Base-by-base conservation (phyloP, 2,329 filamentous ascomycete genomes). In the Sodiomyces alkalinus region DNA sequence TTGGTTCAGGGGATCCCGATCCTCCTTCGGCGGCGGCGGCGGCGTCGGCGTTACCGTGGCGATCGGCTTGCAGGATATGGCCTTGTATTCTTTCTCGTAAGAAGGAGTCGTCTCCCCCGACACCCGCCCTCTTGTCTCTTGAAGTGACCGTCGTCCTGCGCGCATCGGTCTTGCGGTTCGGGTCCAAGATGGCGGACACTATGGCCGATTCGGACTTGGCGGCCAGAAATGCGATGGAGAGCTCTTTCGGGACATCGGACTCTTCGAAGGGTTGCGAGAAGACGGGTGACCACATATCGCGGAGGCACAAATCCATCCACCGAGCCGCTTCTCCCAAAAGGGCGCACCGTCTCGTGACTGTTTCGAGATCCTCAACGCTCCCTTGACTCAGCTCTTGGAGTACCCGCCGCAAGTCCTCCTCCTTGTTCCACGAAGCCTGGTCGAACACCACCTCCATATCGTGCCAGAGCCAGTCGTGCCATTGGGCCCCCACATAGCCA, bases 401-500 rank as follows among this genome's bases (percentile, higher is more conserved):
- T 17, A 30, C 34, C 26, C 25, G 15, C 17, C 30, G 27, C 22
- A 38, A n/a, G 21, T 6, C 9, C 8, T 19, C 32, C 14, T 17
- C 13, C 13, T 35, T 19, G 20, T 17, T 32, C 32, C 27, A 38
- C 6, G 34, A 37, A 7, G 34, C 36, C 17, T 37, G 29, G 12
- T 24, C 29, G 9, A 38, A 32, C 4, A 37, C 36, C 11, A 31
- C 15, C 16, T 37, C 28, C 22, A 38, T 17, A 17, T 38, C 36
- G 12, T 33, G 36, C 32, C 31, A 37, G 14, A 38, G 28, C 23
- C 36, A 22, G 11, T 36, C 36, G 17, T 34, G 36, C 36, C 36
- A 38, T 15, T 28, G 32, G 16, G 32, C 30, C 20, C 36, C 36
- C 25, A 38, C 36, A 15, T 38, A 36, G 11, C 36, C 30, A 8